These are phyloP conservation scores for Adenanthera pavonina DNA, from an alignment of 306 rosid genomes.

Conservation along the genomic window DNA sequence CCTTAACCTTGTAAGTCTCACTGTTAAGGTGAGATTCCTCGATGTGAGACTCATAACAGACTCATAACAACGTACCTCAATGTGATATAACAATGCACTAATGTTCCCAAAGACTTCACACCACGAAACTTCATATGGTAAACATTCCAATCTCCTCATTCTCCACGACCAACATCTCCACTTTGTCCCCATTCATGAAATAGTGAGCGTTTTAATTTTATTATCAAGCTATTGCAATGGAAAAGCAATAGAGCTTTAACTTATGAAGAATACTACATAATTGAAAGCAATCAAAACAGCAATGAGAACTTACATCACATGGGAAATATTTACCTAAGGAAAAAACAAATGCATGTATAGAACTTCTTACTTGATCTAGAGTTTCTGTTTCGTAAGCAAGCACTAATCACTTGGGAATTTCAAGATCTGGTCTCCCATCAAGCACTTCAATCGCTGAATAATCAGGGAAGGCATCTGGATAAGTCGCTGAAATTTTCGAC, in stretches of 20 bases:
- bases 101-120: too few relatives aligned
- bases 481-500: slow-evolving; percentile 70
- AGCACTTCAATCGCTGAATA: slow-evolving; percentile 54
- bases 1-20: too few relatives aligned
- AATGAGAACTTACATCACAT: not conserved
- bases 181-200: not conserved
- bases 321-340: not conserved
- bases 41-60: not conserved
- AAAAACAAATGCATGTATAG: not conserved
- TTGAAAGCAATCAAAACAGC: not conserved
- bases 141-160: not conserved
- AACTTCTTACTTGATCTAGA: slow-evolving; percentile 6
- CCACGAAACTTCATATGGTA: too few relatives aligned
- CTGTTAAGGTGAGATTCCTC: too few relatives aligned
- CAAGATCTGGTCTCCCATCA: slow-evolving; percentile 91
- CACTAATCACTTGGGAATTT: slow-evolving; percentile 62
- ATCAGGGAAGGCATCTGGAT: slow-evolving; percentile 86
- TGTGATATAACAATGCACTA: too few relatives aligned
- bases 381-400: slow-evolving; percentile 4
- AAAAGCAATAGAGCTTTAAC: not conserved
- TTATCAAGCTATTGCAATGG: not conserved
- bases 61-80: too few relatives aligned
- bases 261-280: not conserved
- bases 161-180: not conserved
- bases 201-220: not conserved